phyloP scores from a whole-genome alignment of 164 flowering plant genomes.

The Cinnamomum chago region DNA sequence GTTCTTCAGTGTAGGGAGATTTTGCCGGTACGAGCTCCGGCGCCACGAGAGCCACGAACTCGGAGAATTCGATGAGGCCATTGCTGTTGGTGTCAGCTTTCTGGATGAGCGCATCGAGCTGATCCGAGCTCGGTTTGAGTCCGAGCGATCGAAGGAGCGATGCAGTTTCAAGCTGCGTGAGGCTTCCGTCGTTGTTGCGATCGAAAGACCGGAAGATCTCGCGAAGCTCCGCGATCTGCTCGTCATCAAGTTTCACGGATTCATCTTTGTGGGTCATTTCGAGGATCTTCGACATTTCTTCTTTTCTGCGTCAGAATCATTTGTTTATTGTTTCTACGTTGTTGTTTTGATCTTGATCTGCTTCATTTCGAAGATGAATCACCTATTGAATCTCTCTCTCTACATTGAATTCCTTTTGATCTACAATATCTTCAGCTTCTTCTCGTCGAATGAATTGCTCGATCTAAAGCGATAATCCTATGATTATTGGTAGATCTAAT shows the following conservation, averaged over 20 bases:
- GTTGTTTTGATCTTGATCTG: not conserved
- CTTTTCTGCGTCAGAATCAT: too few relatives aligned
- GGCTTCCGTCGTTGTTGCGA: conserved; percentile 84
- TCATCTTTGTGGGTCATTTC: not conserved
- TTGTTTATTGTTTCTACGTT: too few relatives aligned
- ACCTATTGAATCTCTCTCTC: not conserved
- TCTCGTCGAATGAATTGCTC: too few relatives aligned
- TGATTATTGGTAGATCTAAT: not conserved
- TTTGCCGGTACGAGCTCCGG: conserved; percentile 69
- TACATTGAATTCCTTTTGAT: too few relatives aligned
- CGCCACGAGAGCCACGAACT: conserved; percentile 75
- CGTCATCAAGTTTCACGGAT: conserved; percentile 54
- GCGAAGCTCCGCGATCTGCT: conserved; percentile 70
- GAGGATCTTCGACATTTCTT: too few relatives aligned
- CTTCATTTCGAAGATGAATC: not conserved
- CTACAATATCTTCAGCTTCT: too few relatives aligned
- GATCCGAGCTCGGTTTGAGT: conserved; percentile 67
- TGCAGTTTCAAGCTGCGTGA: conserved; percentile 81
- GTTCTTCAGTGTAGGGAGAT: conserved; percentile 76
- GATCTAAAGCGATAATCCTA: too few relatives aligned
- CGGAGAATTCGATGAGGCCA: conserved; percentile 80
- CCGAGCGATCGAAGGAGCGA: conserved; percentile 79
- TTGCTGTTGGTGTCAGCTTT: conserved; percentile 81
- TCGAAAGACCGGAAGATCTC: conserved; percentile 88
- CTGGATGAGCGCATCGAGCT: conserved; percentile 57